Evolutionary conservation across 2,329 filamentous ascomycete species (phyloP).

Genomic region (Ceratocystis cacaofunesta): DNA sequence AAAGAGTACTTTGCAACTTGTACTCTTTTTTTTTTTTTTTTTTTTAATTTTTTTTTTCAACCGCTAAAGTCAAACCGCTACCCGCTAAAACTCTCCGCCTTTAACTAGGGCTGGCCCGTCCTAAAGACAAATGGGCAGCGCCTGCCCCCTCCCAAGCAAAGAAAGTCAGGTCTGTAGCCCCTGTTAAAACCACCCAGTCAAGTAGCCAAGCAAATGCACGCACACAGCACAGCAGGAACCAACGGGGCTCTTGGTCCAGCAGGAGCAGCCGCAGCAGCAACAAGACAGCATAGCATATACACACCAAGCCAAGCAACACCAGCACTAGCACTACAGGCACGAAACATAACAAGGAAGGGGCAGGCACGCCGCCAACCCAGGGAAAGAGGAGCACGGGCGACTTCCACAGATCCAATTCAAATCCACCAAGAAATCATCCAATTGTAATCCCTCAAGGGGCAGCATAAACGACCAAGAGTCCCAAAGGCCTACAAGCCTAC

Average conservation of each 20-base stretch:
- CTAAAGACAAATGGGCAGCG: too few species aligned
- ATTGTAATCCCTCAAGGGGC: constrained; percentile 7
- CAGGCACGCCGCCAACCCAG: neutral
- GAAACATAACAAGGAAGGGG: constrained; percentile 4
- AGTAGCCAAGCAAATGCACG: neutral
- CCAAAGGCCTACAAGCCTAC: too few species aligned
- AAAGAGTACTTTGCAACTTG: constrained; percentile 1
- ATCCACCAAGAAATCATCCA: constrained; percentile 1
- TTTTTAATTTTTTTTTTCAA: neutral
- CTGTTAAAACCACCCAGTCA: neutral
- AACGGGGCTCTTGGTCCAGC: neutral
- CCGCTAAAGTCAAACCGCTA: neutral
- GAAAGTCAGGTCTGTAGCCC: neutral
- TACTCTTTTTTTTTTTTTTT: neutral
- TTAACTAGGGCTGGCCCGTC: too few species aligned
- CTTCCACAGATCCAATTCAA: constrained; percentile 11
- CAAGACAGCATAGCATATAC: too few species aligned
- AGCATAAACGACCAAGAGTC: neutral
- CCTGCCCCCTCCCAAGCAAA: too few species aligned
- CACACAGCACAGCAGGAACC: neutral
- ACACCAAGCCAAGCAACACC: too few species aligned
- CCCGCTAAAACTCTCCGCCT: neutral
- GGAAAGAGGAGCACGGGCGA: constrained; percentile 12
- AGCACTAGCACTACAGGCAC: neutral
- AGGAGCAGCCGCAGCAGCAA: too few species aligned